A percentile compares a stretch with the other conserved stretches of the same genome.
Conservation (phyloP, 495 filamentous ascomycete species). For the Geoglossum glabrum region DNA sequence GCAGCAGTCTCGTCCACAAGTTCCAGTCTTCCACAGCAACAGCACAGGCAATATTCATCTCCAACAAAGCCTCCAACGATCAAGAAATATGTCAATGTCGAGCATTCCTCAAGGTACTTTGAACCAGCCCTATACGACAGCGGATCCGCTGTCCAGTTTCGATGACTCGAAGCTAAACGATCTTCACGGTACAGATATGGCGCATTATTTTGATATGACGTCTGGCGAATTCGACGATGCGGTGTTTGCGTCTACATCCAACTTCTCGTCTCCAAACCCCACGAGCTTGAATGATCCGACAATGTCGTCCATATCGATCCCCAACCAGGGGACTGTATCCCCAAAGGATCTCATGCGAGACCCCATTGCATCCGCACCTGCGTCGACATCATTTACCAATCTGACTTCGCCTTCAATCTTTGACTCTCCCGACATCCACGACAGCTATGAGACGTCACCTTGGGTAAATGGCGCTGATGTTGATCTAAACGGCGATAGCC, state of each 20-base stretch:
- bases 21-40: conserved; percentile 28
- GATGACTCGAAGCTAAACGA: background rate
- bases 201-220: conserved; percentile 7
- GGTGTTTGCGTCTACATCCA: conserved; percentile 1
- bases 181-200: background rate
- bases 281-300: conserved; percentile 18
- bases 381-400: conserved; percentile 6
- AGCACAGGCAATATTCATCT: conserved; percentile 18
- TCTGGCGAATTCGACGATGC: conserved; percentile 10
- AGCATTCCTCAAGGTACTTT: conserved; percentile 4
- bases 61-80: conserved; percentile 6
- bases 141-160: background rate
- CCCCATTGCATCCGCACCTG: conserved; percentile 3
- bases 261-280: conserved; percentile 11
- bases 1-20: conserved; percentile 27
- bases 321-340: conserved; percentile 6
- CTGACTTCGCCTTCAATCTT: conserved; percentile 8
- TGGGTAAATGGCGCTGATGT: conserved; percentile 3
- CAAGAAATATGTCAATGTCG: background rate
- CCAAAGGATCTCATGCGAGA: conserved; percentile 6
- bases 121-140: background rate
- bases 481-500: background rate
- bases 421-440: conserved; percentile 5
- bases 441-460: conserved; percentile 8
- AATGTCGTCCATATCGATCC: conserved; percentile 4